A percentile compares a stretch with the other conserved stretches of the same genome.
Conservation (phyloP, 129 eudicot species). For the Cynara cardunculus region DNA sequence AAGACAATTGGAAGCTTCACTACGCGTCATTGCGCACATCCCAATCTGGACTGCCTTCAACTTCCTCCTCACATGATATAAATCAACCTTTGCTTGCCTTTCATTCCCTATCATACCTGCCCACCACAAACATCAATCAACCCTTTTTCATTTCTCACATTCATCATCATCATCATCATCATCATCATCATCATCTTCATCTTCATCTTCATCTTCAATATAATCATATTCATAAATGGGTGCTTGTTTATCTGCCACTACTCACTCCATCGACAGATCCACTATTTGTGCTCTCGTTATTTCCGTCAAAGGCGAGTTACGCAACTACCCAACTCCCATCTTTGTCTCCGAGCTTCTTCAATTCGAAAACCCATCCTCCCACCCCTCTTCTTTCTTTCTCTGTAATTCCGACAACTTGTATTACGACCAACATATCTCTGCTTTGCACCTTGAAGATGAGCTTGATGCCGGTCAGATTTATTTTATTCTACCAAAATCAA, state of each 20-base stretch:
- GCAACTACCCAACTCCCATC: slow-evolving; percentile 33
- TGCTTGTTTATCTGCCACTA: slow-evolving; percentile 37
- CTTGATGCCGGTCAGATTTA: slow-evolving; percentile 60
- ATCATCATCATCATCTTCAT: no score
- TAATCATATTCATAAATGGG: slow-evolving; percentile 26
- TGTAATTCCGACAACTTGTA: slow-evolving; percentile 60
- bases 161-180: no score
- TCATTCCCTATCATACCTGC: neutral
- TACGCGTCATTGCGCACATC: neutral
- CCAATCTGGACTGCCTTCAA: neutral
- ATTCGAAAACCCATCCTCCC: slow-evolving; percentile 7
- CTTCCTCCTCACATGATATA: neutral
- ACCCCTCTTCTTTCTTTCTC: slow-evolving; percentile 28
- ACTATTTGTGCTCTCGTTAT: slow-evolving; percentile 33
- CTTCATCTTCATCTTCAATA: no score
- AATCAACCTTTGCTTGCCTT: neutral
- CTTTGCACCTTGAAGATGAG: slow-evolving; percentile 30
- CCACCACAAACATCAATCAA: no score
- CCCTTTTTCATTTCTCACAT: neutral
- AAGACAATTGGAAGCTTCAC: neutral
- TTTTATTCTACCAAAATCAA: slow-evolving; percentile 44
- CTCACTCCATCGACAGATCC: slow-evolving; percentile 5
- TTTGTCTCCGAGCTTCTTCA: slow-evolving; percentile 41
- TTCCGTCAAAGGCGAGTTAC: slow-evolving; percentile 32
- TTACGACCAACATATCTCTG: slow-evolving; percentile 42